phyloP scores from a whole-genome alignment of 306 rosid genomes.

The Ceratonia siliqua region DNA sequence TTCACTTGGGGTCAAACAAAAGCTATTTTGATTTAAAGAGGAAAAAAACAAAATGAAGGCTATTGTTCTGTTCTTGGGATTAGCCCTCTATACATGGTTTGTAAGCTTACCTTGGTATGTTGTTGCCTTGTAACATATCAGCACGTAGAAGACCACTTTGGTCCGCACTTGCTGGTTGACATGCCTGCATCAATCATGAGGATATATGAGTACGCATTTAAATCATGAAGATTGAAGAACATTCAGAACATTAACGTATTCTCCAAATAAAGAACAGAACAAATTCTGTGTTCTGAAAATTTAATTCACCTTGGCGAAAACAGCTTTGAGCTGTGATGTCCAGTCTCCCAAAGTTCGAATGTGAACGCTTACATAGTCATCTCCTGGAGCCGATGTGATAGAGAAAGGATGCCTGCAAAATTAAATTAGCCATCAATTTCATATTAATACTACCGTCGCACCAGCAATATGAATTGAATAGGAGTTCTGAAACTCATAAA shows the following conservation, averaged over 20 bases:
- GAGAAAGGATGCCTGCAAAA: conserved; percentile 80
- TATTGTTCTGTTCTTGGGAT: neutral
- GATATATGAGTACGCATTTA: conserved; percentile 11
- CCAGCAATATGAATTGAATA: too few relatives aligned
- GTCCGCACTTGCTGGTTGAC: conserved; percentile 67
- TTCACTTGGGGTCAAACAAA: neutral
- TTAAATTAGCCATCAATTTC: neutral
- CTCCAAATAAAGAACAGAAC: neutral
- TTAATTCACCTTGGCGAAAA: conserved; percentile 76
- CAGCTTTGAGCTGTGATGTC: conserved; percentile 72
- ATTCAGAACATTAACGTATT: too few relatives aligned
- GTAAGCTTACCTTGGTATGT: conserved; percentile 52
- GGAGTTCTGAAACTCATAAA: too few relatives aligned
- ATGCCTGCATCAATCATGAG: conserved; percentile 50
- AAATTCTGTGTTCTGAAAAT: neutral
- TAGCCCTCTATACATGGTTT: neutral
- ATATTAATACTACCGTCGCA: too few relatives aligned
- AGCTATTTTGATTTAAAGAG: neutral
- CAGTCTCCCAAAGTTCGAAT: conserved; percentile 86
- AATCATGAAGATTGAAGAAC: conserved; percentile 9
- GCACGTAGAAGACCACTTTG: conserved; percentile 84
- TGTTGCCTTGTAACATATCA: conserved; percentile 53
- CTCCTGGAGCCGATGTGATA: conserved; percentile 86
- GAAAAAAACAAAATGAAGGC: neutral
- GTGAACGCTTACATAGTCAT: conserved; percentile 76